These are phyloP conservation scores for Elaeis guineensis DNA, from an alignment of 176 grass and related monocot genomes.

Conservation along the genomic window DNA sequence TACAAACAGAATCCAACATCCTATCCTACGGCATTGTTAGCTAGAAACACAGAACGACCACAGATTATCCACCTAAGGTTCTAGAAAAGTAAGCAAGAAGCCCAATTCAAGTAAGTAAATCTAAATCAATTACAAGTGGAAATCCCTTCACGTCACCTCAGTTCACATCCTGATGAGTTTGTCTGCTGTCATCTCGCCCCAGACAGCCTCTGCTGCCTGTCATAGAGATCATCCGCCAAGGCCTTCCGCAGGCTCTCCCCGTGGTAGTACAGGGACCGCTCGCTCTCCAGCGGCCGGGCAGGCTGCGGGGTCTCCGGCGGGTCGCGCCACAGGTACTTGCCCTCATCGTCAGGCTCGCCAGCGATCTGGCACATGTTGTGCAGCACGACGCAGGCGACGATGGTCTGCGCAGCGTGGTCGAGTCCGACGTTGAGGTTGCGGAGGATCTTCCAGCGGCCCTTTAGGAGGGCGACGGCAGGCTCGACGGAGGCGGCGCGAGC, in stretches of 20 bases:
- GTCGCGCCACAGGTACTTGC: slow-evolving; percentile 29
- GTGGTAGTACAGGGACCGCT: slow-evolving; percentile 26
- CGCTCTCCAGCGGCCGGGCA: slow-evolving; percentile 16
- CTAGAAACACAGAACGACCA: too few species aligned
- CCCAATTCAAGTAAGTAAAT: too few species aligned
- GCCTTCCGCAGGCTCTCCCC: slow-evolving; percentile 21
- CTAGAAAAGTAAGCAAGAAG: too few species aligned
- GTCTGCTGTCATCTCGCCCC: slow-evolving; percentile 1
- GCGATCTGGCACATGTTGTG: slow-evolving; percentile 37
- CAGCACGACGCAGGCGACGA: slow-evolving; percentile 37
- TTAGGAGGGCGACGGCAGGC: slow-evolving; percentile 25
- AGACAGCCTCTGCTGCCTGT: slow-evolving; percentile 19
- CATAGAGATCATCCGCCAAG: slow-evolving; percentile 26
- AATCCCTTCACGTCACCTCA: too few species aligned
- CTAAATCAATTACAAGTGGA: too few species aligned
- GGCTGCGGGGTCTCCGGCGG: slow-evolving; percentile 22
- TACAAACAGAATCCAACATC: too few species aligned
- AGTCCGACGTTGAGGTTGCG: slow-evolving; percentile 35
- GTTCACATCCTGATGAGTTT: too few species aligned
- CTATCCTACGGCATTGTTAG: too few species aligned
- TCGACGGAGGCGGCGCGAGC: slow-evolving; percentile 21
- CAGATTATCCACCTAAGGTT: too few species aligned
- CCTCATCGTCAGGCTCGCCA: slow-evolving; percentile 27
- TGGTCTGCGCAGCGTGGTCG: slow-evolving; percentile 31
- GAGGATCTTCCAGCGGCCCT: slow-evolving; percentile 37